Conservation (phyloP, 2,329 filamentous ascomycete genomes). For the Colletotrichum abscissum region DNA sequence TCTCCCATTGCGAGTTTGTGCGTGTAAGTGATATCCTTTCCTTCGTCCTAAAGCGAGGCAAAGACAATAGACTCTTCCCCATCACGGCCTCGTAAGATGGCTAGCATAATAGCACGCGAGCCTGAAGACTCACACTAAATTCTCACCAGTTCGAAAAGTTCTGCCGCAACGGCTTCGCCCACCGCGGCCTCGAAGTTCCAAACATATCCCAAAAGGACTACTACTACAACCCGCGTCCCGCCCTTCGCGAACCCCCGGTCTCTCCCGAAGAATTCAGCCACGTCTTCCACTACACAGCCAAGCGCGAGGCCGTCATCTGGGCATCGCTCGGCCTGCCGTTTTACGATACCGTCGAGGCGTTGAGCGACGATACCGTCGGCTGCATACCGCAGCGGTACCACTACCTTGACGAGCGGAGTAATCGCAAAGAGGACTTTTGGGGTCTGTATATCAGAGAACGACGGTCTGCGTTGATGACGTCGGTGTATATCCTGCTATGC, state of each 20-base stretch:
- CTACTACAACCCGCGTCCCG: not conserved
- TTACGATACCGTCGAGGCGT: not conserved
- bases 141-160: not conserved
- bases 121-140: not conserved
- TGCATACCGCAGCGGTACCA: not conserved
- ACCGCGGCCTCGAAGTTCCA: not conserved
- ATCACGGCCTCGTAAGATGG: not conserved
- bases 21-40: not conserved
- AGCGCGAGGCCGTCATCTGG: not conserved
- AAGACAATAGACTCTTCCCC: not conserved
- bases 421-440: not conserved
- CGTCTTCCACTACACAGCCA: not conserved
- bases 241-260: not conserved
- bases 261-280: not conserved
- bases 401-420: not conserved
- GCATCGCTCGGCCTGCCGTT: not conserved
- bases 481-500: not conserved
- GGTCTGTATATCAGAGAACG: not conserved
- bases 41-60: not conserved
- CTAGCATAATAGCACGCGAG: not conserved
- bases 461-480: not conserved
- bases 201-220: not conserved
- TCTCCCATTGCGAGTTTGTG: constrained; percentile 6
- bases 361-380: not conserved
- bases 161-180: not conserved